Evolutionary conservation across 2,329 filamentous ascomycete species (phyloP).

Genomic region (Venturia effusa): DNA sequence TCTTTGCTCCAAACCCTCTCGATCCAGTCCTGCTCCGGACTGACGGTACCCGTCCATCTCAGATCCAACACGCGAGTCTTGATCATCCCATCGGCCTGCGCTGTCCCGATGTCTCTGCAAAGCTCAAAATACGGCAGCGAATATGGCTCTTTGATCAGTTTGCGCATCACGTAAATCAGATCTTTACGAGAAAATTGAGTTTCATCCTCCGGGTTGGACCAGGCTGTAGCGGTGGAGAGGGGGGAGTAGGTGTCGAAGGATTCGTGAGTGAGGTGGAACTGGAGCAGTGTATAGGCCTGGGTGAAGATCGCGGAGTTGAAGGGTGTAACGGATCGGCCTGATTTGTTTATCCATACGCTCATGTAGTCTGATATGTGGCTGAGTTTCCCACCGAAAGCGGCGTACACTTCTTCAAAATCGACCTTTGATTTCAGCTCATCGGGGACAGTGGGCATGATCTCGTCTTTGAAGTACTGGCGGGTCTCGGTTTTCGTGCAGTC

Average conservation of each 20-base stretch:
- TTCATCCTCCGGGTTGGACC: not conserved
- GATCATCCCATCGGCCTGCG: constrained; percentile 2
- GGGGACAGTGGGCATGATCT: constrained; percentile 3
- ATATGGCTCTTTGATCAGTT: not conserved
- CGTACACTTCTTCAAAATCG: constrained; percentile 3
- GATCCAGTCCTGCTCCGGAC: constrained; percentile 5
- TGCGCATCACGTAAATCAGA: constrained; percentile 4
- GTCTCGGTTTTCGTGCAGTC: constrained; percentile 8
- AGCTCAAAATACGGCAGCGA: constrained; percentile 5
- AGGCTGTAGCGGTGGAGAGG: constrained; percentile 4
- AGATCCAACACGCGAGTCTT: constrained; percentile 1
- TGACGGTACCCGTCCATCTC: constrained; percentile 5
- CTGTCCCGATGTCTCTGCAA: constrained; percentile 1
- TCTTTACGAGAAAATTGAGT: not conserved
- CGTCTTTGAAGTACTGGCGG: not conserved
- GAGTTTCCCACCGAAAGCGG: constrained; percentile 7
- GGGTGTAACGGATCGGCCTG: not conserved
- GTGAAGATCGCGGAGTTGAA: constrained; percentile 5
- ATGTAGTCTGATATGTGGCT: constrained; percentile 8
- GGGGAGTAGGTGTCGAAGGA: constrained; percentile 8
- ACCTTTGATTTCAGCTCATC: constrained; percentile 1
- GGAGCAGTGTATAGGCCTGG: constrained; percentile 7
- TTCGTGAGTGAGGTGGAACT: constrained; percentile 7
- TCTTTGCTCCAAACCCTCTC: constrained; percentile 5
- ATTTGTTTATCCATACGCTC: not conserved